Evolutionary conservation across 306 rosid species (phyloP).

Genomic region (Quercus mongolica): DNA sequence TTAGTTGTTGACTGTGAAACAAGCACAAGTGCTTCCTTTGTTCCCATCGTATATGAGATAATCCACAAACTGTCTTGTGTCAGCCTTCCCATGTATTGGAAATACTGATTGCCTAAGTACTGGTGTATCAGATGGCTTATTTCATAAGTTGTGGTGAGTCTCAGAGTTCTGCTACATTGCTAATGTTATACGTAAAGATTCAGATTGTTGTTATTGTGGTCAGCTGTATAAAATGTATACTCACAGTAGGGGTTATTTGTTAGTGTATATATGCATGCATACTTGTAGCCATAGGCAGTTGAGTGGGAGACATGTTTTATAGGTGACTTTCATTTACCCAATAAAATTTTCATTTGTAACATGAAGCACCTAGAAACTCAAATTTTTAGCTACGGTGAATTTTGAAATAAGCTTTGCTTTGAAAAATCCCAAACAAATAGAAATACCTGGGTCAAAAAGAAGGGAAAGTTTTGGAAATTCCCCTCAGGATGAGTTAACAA

Average conservation of each 20-base stretch:
- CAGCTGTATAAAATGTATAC: not conserved
- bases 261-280: not conserved
- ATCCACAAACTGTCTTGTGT: not conserved
- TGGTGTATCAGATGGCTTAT: not conserved
- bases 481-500: not conserved
- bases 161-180: not conserved
- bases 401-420: not conserved
- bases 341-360: too few species aligned
- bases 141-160: not conserved
- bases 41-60: not conserved
- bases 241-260: not conserved
- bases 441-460: not conserved
- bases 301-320: not conserved
- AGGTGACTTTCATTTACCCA: too few species aligned
- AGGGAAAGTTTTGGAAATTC: not conserved
- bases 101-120: not conserved
- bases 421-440: not conserved
- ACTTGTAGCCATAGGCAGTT: not conserved
- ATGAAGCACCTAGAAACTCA: not conserved
- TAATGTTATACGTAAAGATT: not conserved
- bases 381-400: not conserved
- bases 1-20: not conserved
- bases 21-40: not conserved
- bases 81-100: not conserved
- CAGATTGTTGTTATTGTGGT: not conserved